These are phyloP conservation scores for Piloderma croceum DNA, from an alignment of 768 basidiomycete genomes.

Conservation along the genomic window DNA sequence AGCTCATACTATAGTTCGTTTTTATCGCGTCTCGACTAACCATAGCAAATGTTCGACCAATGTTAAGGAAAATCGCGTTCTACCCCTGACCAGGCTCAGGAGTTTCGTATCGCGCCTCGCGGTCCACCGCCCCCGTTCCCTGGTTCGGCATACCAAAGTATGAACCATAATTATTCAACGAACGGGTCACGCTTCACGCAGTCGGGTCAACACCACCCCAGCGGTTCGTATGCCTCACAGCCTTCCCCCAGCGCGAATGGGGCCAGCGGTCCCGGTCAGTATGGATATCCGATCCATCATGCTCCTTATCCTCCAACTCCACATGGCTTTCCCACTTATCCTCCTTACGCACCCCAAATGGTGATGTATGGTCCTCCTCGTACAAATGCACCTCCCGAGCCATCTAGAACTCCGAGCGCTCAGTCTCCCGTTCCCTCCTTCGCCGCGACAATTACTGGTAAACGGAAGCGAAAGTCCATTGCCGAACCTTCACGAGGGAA, in stretches of 20 bases:
- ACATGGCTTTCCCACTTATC: constrained; percentile 51
- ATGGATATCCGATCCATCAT: constrained; percentile 55
- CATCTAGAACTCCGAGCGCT: constrained; percentile 27
- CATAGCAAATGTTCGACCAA: no score
- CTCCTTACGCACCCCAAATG: constrained; percentile 53
- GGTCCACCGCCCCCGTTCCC: constrained; percentile 51
- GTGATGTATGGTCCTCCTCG: constrained; percentile 57
- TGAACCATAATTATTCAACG: constrained; percentile 67
- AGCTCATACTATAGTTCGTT: no score
- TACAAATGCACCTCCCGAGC: constrained; percentile 33
- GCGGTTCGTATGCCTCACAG: constrained; percentile 28
- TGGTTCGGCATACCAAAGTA: constrained; percentile 47
- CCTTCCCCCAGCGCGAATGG: constrained; percentile 31
- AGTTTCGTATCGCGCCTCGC: constrained; percentile 27
- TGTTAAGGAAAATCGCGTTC: no score
- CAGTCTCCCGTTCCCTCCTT: constrained; percentile 31
- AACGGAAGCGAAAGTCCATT: constrained; percentile 60
- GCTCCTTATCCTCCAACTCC: constrained; percentile 40
- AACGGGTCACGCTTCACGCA: constrained; percentile 49
- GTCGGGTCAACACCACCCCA: constrained; percentile 22
- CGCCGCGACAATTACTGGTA: constrained; percentile 32
- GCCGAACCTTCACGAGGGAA: constrained; percentile 32
- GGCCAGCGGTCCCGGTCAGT: constrained; percentile 36
- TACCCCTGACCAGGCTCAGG: constrained; percentile 1
- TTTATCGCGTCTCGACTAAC: no score